Conservation (phyloP, 2,329 filamentous ascomycete genomes). For the Paraphoma chrysanthemicola region DNA sequence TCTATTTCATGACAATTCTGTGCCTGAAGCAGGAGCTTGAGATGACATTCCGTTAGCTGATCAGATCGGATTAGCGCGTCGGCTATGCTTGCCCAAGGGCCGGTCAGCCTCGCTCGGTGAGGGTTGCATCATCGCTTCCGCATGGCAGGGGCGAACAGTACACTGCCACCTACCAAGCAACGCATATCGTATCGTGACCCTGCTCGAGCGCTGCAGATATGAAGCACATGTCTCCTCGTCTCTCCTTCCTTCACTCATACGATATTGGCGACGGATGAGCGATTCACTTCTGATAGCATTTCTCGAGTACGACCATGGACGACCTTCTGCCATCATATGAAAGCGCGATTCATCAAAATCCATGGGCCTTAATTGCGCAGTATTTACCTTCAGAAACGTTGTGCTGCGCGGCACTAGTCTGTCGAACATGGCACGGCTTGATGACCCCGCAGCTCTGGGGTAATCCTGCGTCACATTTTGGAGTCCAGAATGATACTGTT, state of each 20-base stretch:
- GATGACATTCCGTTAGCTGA: no score
- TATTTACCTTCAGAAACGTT: slow-evolving; percentile 65
- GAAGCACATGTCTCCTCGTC: not conserved
- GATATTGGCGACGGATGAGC: not conserved
- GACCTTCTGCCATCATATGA: slow-evolving; percentile 67
- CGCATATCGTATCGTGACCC: not conserved
- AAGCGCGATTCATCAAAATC: slow-evolving; percentile 61
- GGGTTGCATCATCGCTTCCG: slow-evolving; percentile 3
- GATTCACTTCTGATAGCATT: not conserved
- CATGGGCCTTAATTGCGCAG: slow-evolving; percentile 62
- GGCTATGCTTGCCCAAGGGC: not conserved
- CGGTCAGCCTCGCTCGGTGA: slow-evolving; percentile 1
- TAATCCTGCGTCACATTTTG: slow-evolving; percentile 68
- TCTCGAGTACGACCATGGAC: slow-evolving; percentile 54
- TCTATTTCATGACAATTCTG: no score
- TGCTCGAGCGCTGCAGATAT: not conserved
- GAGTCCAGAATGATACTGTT: slow-evolving; percentile 65
- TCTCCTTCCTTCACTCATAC: not conserved
- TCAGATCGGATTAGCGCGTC: not conserved
- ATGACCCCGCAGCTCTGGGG: slow-evolving; percentile 68
- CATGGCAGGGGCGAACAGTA: not conserved
- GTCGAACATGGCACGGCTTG: slow-evolving; percentile 63
- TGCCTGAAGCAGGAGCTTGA: no score
- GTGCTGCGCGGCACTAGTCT: slow-evolving; percentile 63
- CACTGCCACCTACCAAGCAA: slow-evolving; percentile 3